These are phyloP conservation scores for Cutaneotrichosporon dermatis DNA, from an alignment of 1,284 basidiomycete species.

Conservation along the genomic window DNA sequence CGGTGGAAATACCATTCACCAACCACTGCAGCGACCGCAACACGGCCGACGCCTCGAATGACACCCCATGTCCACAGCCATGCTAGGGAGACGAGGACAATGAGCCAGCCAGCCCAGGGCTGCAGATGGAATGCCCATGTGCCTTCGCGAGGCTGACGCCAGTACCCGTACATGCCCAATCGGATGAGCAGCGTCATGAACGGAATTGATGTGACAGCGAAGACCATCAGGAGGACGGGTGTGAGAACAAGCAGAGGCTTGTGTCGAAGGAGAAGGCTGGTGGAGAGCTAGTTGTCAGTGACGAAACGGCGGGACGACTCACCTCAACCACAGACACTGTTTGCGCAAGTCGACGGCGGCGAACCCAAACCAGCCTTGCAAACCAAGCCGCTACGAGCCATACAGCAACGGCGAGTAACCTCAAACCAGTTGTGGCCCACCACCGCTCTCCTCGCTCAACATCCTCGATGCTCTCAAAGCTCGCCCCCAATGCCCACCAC, in stretches of 20 bases:
- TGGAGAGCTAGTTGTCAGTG: conserved; percentile 56
- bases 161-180: conserved; percentile 68
- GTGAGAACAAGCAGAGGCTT: conserved; percentile 77
- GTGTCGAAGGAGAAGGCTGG: conserved; percentile 68
- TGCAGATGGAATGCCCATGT: conserved; percentile 66
- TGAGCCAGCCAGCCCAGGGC: conserved; percentile 78
- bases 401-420: conserved; percentile 72
- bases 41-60: conserved; percentile 71
- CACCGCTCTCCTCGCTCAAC: conserved; percentile 63
- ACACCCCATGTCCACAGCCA: conserved; percentile 93
- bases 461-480: conserved; percentile 74
- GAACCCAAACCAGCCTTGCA: conserved; percentile 63
- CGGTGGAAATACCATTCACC: conserved; percentile 90
- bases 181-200: conserved; percentile 80
- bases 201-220: conserved; percentile 71
- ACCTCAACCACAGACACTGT: conserved; percentile 68
- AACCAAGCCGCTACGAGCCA: conserved; percentile 66
- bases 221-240: conserved; percentile 67
- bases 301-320: conserved; percentile 5
- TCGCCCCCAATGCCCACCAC: conserved; percentile 81
- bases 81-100: conserved; percentile 60
- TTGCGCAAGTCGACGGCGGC: conserved; percentile 56
- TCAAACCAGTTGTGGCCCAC: conserved; percentile 63
- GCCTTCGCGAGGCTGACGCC: conserved; percentile 46
- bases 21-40: conserved; percentile 73